phyloP scores from a whole-genome alignment of 495 filamentous ascomycete genomes.

The Cercophora scortea region DNA sequence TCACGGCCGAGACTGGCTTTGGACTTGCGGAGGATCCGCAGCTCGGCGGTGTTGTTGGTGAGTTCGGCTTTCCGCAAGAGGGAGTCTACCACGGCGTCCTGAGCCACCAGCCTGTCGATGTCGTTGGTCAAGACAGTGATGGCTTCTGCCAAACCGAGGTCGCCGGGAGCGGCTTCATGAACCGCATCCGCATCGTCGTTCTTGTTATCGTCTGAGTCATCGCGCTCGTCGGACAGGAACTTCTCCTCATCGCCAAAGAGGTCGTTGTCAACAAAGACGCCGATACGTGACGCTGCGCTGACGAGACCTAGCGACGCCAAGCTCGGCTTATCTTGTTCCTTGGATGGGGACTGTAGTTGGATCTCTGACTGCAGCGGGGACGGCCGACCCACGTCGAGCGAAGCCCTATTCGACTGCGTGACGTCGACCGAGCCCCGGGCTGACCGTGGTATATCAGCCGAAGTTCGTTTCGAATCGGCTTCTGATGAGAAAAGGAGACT shows the following conservation, averaged over 20 bases:
- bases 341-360: slow-evolving; percentile 4
- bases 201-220: slow-evolving; percentile 58
- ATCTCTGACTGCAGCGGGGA: slow-evolving; percentile 3
- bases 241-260: slow-evolving; percentile 88
- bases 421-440: slow-evolving; percentile 52
- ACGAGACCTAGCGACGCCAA: slow-evolving; percentile 88
- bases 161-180: slow-evolving; percentile 90
- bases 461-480: slow-evolving; percentile 28
- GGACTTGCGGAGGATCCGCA: slow-evolving; percentile 88
- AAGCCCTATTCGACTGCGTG: slow-evolving; percentile 38
- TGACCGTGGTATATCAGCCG: slow-evolving; percentile 14
- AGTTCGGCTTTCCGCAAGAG: slow-evolving; percentile 90
- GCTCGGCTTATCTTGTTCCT: slow-evolving; percentile 66
- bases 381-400: slow-evolving; percentile 42
- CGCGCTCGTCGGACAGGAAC: slow-evolving; percentile 76
- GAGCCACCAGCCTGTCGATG: slow-evolving; percentile 79
- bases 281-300: slow-evolving; percentile 66
- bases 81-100: slow-evolving; percentile 87
- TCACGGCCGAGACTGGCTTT: slow-evolving; percentile 88
- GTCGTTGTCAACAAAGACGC: slow-evolving; percentile 88
- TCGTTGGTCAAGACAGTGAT: slow-evolving; percentile 77
- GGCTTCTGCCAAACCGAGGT: slow-evolving; percentile 88
- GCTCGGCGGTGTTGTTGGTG: slow-evolving; percentile 89
- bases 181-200: slow-evolving; percentile 68
- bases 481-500: slow-evolving; percentile 32